Evolutionary conservation across 202 grass and related monocot genomes (phyloP).

Genomic region (Zizania palustris): DNA sequence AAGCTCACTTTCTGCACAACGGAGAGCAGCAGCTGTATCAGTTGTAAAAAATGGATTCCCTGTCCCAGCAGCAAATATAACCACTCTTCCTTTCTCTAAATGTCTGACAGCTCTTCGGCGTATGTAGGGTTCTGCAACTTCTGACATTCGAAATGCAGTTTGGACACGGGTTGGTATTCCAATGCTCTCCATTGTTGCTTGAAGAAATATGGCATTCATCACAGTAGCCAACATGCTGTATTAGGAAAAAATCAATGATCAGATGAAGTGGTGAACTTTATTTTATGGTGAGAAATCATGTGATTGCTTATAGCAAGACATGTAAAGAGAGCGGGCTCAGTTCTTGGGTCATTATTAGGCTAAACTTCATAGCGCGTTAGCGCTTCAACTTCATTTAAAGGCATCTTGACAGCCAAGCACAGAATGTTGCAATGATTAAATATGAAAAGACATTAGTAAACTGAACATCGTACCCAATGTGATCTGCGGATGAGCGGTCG

Average conservation of each 20-base stretch:
- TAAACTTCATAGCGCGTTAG: background rate
- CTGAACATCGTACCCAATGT: conserved; percentile 74
- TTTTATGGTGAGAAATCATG: background rate
- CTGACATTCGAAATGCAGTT: conserved; percentile 98
- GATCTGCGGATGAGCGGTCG: conserved; percentile 92
- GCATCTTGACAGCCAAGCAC: background rate
- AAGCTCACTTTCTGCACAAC: conserved; percentile 97
- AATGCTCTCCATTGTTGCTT: conserved; percentile 99
- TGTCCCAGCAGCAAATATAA: conserved; percentile 98
- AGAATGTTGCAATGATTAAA: background rate
- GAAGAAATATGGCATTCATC: conserved; percentile 99
- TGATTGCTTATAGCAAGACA: background rate
- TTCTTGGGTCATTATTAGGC: background rate
- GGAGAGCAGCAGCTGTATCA: conserved; percentile 98
- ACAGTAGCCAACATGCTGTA: conserved; percentile 95
- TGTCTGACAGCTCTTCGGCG: conserved; percentile 85
- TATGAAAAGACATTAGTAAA: background rate
- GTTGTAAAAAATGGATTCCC: conserved; percentile 99
- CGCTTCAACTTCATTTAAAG: background rate
- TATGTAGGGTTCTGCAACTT: conserved; percentile 99
- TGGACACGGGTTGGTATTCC: conserved; percentile 96
- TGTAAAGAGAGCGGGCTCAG: background rate
- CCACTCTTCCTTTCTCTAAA: conserved; percentile 98
- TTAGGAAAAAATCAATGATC: conserved; percentile 7
- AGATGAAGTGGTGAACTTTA: background rate